Percentiles rank a stretch among this genome's conserved stretches.
These are phyloP conservation scores for Xylariomycetidae sp. DNA, from an alignment of 2,329 filamentous ascomycete species.

Conservation along the genomic window DNA sequence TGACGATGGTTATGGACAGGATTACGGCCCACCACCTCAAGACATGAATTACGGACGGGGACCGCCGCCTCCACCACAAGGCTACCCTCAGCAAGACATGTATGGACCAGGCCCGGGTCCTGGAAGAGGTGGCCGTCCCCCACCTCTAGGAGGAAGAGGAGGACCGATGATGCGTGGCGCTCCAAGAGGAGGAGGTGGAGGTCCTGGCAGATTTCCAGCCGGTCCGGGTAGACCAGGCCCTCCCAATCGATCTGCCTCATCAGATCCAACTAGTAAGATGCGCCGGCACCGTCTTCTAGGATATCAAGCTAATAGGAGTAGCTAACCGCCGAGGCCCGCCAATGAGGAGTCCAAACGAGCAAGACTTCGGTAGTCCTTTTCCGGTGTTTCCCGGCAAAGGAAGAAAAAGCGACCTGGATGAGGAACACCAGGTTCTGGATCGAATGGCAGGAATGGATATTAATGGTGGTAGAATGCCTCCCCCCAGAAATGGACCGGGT, in stretches of 20 bases:
- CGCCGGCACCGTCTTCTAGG: too few species aligned
- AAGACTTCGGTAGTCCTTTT: slow-evolving; percentile 37
- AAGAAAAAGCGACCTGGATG: slow-evolving; percentile 34
- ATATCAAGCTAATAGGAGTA: too few species aligned
- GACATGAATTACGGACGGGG: slow-evolving; percentile 42
- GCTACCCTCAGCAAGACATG: slow-evolving; percentile 39
- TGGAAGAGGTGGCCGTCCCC: slow-evolving; percentile 36
- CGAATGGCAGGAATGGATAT: slow-evolving; percentile 39
- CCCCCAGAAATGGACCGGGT: slow-evolving; percentile 22
- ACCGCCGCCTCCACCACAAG: slow-evolving; percentile 31
- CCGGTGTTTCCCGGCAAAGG: slow-evolving; percentile 38
- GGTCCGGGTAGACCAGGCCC: slow-evolving; percentile 30
- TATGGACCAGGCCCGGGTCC: slow-evolving; percentile 36
- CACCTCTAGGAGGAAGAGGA: slow-evolving; percentile 40
- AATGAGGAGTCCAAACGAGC: slow-evolving; percentile 23
- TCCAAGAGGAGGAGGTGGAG: slow-evolving; percentile 29
- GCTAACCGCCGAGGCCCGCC: slow-evolving; percentile 17
- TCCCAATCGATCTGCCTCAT: slow-evolving; percentile 31
- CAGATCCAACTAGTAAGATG: slow-evolving; percentile 31
- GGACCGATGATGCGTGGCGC: slow-evolving; percentile 40
- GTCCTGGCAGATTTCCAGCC: background rate
- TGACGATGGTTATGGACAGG: slow-evolving; percentile 36
- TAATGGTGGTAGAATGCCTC: too few species aligned
- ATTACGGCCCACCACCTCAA: slow-evolving; percentile 35
- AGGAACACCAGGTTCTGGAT: slow-evolving; percentile 36